Conservation (phyloP, 768 basidiomycete genomes). For the Suillus subalutaceus region DNA sequence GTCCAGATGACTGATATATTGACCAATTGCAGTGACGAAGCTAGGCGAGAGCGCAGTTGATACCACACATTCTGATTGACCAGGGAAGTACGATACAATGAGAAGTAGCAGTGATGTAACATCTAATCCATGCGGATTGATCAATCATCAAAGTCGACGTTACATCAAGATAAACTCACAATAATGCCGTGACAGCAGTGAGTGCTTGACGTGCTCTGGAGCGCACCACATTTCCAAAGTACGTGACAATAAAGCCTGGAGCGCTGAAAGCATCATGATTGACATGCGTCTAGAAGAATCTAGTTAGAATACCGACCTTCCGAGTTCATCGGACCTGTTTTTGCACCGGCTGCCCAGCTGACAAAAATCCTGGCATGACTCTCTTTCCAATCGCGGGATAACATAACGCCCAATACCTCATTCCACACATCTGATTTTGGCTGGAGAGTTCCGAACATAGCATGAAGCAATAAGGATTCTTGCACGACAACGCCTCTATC, state of each 20-base stretch:
- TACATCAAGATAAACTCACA: conserved; percentile 51
- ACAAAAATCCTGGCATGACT: conserved; percentile 63
- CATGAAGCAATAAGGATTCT: conserved; percentile 55
- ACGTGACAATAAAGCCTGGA: conserved; percentile 49
- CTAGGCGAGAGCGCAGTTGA: conserved; percentile 54
- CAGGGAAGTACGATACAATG: conserved; percentile 60
- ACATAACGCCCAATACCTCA: conserved; percentile 44
- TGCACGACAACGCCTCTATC: conserved; percentile 49
- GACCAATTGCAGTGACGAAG: conserved; percentile 70
- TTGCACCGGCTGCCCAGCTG: conserved; percentile 65
- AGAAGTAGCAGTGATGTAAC: conserved; percentile 73
- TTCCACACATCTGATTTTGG: conserved; percentile 57
- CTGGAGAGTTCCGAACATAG: conserved; percentile 54
- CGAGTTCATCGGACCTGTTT: conserved; percentile 35
- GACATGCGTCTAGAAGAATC: conserved; percentile 11
- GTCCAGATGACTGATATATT: conserved; percentile 81
- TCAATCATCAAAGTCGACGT: not conserved
- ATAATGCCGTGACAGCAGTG: conserved; percentile 70
- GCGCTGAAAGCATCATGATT: conserved; percentile 30
- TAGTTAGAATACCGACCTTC: conserved; percentile 22
- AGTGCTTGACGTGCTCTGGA: conserved; percentile 78
- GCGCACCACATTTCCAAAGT: conserved; percentile 73
- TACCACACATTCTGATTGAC: conserved; percentile 46
- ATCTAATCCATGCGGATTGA: conserved; percentile 46
- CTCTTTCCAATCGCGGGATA: conserved; percentile 62